Base-by-base conservation (phyloP, 208 protist species). In the Angomonas deanei region DNA sequence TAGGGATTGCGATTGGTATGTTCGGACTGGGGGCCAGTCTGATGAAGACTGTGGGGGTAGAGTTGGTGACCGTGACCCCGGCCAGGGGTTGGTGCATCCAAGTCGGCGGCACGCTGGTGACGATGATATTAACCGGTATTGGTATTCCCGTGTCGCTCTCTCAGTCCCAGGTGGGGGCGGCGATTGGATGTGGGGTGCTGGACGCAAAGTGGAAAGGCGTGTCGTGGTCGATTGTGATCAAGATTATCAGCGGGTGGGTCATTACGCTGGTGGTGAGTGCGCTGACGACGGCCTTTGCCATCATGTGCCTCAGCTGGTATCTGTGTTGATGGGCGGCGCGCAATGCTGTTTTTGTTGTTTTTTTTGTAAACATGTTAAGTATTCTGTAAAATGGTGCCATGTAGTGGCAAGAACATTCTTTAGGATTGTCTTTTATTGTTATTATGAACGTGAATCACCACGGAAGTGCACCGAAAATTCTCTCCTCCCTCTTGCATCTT, bases 1-100 rank as follows among this genome's bases (percentile, higher is more conserved):
- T 91, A 10, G 87, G 87, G 24, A 88, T 93, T 54, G 83, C 87
- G 19, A 88, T 91, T 64, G 87, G 87, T 62, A 91, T 88, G 81
- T 87, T 78, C 46, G 73, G 74, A 28, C 83, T 91, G 32, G 87
- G 87, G 3, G 69, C 79, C 39, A 78, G 79, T 27, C 72, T 93
- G 32, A 89, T 93, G 87, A 84, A 89, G 74, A 93, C 84, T 50
- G 84, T 93, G 1, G 84, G 87, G 0, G 69, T 91, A 66, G 84
- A 93, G 71, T 69, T 93, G 10, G 83, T 93, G 53, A 89, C 84
- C 10, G 78, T 93, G 55, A 93, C 87, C 1, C 84, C 87, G n/a
- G 80, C 70, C 30, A 80, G 87, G 6, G 87, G 83, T 32, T 93
- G 84, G 84, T 88, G 81, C 67, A 93, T 91, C 31, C 87, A 91